phyloP scores from a whole-genome alignment of 1,284 basidiomycete genomes.

The Sparassis latifolia region DNA sequence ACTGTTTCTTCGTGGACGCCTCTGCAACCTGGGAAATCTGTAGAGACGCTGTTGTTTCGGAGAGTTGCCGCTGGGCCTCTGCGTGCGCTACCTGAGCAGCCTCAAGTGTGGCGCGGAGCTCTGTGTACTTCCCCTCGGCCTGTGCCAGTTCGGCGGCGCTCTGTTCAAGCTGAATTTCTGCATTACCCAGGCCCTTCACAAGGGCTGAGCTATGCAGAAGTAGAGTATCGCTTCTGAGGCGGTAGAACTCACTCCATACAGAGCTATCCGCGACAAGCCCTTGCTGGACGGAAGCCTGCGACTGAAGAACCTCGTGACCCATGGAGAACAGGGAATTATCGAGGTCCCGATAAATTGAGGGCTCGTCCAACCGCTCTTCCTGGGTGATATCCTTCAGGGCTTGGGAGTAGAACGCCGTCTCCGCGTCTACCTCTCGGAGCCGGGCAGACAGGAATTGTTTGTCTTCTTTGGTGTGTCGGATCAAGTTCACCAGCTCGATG shows the following conservation, averaged over 20 bases:
- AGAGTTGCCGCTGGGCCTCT: conserved; percentile 22
- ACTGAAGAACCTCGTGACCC: conserved; percentile 2
- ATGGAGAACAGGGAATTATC: neutral
- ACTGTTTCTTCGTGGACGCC: conserved; percentile 15
- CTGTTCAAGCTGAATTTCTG: conserved; percentile 29
- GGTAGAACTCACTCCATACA: conserved; percentile 4
- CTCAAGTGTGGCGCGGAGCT: conserved; percentile 28
- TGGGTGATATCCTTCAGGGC: conserved; percentile 15
- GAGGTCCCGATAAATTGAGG: neutral
- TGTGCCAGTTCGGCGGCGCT: conserved; percentile 32
- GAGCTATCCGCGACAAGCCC: conserved; percentile 9
- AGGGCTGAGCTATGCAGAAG: conserved; percentile 14
- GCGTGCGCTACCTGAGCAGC: conserved; percentile 26
- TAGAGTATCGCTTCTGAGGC: conserved; percentile 3
- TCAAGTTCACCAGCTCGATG: conserved; percentile 52
- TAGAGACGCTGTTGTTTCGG: conserved; percentile 23
- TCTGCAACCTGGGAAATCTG: neutral
- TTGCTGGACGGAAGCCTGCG: conserved; percentile 5
- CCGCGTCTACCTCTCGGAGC: conserved; percentile 37
- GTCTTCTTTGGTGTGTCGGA: conserved; percentile 50
- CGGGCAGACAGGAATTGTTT: conserved; percentile 37
- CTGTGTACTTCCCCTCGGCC: conserved; percentile 33
- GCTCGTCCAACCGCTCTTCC: neutral
- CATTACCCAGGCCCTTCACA: conserved; percentile 10
- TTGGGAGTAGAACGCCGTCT: conserved; percentile 29